These are phyloP conservation scores for Rhizomucor miehei DNA, from an alignment of 371 early-diverging fungal species.

Conservation along the genomic window DNA sequence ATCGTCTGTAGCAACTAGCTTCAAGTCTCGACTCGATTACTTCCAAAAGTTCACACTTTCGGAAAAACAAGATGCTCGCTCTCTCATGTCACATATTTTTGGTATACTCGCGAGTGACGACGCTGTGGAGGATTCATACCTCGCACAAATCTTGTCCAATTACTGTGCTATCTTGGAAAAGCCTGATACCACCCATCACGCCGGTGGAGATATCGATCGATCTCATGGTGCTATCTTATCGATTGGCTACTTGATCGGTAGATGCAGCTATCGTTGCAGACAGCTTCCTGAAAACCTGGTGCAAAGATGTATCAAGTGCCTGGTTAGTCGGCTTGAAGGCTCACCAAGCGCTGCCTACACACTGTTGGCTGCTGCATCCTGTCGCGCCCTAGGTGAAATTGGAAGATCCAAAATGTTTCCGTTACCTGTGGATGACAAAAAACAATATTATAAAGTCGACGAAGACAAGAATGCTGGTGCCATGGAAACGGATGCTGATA, in stretches of 20 bases:
- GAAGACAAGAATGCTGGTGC: constrained; percentile 2
- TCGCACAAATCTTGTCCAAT: constrained; percentile 33
- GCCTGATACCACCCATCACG: constrained; percentile 21
- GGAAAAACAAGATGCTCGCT: constrained; percentile 62
- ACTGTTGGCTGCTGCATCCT: constrained; percentile 53
- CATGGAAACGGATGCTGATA: constrained; percentile 10
- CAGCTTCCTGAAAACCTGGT: constrained; percentile 29
- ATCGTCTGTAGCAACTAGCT: constrained; percentile 55
- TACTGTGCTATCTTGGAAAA: constrained; percentile 31
- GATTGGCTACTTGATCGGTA: constrained; percentile 66
- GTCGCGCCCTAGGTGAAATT: constrained; percentile 64
- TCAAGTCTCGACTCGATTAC: constrained; percentile 57
- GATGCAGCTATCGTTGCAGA: constrained; percentile 62
- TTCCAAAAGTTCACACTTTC: constrained; percentile 63
- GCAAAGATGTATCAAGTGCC: constrained; percentile 31
- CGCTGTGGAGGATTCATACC: constrained; percentile 22
- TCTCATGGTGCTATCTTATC: constrained; percentile 70
- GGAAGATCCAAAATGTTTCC: constrained; percentile 48
- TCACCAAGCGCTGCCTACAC: constrained; percentile 38
- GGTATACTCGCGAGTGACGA: constrained; percentile 70
- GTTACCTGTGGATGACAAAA: background rate
- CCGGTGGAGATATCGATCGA: constrained; percentile 36
- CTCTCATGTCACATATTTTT: constrained; percentile 67
- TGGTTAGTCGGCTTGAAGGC: constrained; percentile 46
- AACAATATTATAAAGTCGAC: constrained; percentile 24